Evolutionary conservation across 345 rosid genomes (phyloP).

Genomic region (Syzygium oleosum): DNA sequence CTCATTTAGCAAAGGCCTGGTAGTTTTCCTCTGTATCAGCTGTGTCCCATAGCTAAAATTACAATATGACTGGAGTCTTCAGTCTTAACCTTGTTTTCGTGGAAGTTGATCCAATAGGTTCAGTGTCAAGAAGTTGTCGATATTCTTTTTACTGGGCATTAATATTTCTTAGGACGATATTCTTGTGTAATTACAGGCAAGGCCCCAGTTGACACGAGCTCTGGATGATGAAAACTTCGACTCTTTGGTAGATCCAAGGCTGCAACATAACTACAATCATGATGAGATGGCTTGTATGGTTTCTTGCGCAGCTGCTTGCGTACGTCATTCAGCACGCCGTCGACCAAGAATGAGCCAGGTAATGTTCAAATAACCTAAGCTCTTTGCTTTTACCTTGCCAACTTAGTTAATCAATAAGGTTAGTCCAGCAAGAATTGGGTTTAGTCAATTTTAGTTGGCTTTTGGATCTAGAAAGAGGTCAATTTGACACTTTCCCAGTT

Average conservation of each 20-base stretch:
- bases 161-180: not conserved
- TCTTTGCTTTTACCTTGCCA: not conserved
- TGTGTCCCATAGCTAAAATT: not conserved
- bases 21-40: not conserved
- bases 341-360: slow-evolving; percentile 93
- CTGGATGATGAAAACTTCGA: slow-evolving; percentile 56
- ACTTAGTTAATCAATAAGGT: not conserved
- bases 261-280: slow-evolving; percentile 48
- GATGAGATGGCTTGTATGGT: slow-evolving; percentile 76
- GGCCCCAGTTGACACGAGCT: slow-evolving; percentile 64
- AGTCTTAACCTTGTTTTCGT: not conserved
- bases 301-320: slow-evolving; percentile 81
- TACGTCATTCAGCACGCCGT: slow-evolving; percentile 82
- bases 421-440: not conserved
- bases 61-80: not conserved
- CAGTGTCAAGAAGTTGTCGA: not conserved
- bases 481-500: not conserved
- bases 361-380: not conserved
- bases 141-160: not conserved
- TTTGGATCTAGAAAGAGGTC: not conserved
- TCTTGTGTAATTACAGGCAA: slow-evolving; percentile 34
- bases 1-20: not conserved
- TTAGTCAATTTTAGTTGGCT: not conserved
- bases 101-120: not conserved
- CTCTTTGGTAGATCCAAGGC: slow-evolving; percentile 47